These are phyloP conservation scores for Ogataea parapolymorpha DNA, from an alignment of 805 yeast genomes.

Conservation along the genomic window DNA sequence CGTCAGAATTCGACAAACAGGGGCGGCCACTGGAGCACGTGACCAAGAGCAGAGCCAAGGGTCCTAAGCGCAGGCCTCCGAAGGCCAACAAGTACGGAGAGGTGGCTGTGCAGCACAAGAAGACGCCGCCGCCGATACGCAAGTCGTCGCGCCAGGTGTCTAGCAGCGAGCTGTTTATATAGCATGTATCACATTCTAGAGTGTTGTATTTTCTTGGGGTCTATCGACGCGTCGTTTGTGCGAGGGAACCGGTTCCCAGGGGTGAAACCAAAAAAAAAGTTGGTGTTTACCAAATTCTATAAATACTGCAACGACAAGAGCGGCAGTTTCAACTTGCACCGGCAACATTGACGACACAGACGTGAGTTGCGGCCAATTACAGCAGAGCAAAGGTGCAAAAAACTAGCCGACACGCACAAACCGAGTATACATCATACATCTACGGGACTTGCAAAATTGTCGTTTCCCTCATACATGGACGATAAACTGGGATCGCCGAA, in stretches of 20 bases:
- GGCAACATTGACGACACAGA: neutral
- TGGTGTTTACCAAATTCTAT: constrained; percentile 12
- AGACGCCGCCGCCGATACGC: constrained; percentile 28
- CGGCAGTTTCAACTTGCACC: neutral
- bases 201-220: neutral
- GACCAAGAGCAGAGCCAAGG: constrained; percentile 46
- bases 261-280: neutral
- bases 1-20: constrained; percentile 20
- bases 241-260: too few relatives aligned
- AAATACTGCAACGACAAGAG: constrained; percentile 2
- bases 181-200: neutral
- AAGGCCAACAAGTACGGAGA: constrained; percentile 16
- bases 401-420: too few relatives aligned
- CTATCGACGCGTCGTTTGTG: constrained; percentile 8
- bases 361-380: neutral
- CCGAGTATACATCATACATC: too few relatives aligned
- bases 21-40: constrained; percentile 39
- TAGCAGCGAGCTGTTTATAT: constrained; percentile 25
- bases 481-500: constrained; percentile 17
- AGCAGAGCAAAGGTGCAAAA: neutral
- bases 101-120: constrained; percentile 11
- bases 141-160: constrained; percentile 29
- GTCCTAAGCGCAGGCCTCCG: constrained; percentile 51
- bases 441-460: neutral
- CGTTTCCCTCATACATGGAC: constrained; percentile 1